Percentiles rank a stretch among this genome's conserved stretches.
These are phyloP conservation scores for Diplodia sapinea DNA, from an alignment of 2,329 filamentous ascomycete genomes.

Conservation along the genomic window DNA sequence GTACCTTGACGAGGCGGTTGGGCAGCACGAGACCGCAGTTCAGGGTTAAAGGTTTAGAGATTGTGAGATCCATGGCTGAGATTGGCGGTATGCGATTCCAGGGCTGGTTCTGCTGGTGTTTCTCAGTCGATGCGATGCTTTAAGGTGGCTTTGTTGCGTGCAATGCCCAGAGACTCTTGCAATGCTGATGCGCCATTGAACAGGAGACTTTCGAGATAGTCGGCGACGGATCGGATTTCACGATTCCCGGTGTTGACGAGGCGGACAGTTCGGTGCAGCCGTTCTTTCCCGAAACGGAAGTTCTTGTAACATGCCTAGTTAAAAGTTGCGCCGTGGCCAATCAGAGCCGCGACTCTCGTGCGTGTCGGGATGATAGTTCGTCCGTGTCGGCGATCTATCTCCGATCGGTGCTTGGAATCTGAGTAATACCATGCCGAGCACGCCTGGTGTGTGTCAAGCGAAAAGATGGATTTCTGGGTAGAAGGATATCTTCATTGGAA, in stretches of 20 bases:
- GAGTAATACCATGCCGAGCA: neutral
- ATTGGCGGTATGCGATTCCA: too few relatives aligned
- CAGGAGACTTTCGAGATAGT: neutral
- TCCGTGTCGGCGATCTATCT: neutral
- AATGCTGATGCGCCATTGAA: neutral
- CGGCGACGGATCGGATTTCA: neutral
- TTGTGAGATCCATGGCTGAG: conserved; percentile 31
- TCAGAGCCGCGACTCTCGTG: neutral
- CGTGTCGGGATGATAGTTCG: neutral
- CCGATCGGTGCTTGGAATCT: neutral
- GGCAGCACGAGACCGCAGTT: conserved; percentile 43
- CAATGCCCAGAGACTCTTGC: neutral
- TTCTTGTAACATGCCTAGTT: neutral
- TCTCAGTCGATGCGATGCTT: neutral
- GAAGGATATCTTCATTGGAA: neutral
- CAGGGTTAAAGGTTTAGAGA: conserved; percentile 36
- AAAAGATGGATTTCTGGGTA: neutral
- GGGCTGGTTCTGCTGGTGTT: too few relatives aligned
- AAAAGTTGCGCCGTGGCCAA: neutral
- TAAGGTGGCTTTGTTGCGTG: neutral
- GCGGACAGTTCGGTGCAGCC: neutral
- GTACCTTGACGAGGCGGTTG: conserved; percentile 47
- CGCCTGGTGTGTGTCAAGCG: neutral
- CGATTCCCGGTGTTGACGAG: neutral
- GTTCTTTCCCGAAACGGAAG: neutral